Evolutionary conservation across 441 rosid genomes (phyloP).

Genomic region (Raphanus hybrid): DNA sequence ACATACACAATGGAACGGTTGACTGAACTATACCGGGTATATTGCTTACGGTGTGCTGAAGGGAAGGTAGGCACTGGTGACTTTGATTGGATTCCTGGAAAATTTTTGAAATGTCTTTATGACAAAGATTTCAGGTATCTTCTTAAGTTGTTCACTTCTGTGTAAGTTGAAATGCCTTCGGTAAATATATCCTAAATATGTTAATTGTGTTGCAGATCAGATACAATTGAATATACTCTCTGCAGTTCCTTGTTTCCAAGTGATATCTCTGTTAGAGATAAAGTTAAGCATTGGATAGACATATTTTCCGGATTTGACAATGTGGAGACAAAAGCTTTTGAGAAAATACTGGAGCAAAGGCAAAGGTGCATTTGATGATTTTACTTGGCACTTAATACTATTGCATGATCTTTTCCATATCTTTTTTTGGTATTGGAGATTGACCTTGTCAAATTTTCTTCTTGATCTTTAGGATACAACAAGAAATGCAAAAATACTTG

Average conservation of each 20-base stretch:
- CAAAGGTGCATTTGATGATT: conserved; percentile 70
- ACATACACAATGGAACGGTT: conserved; percentile 92
- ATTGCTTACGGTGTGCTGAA: conserved; percentile 61
- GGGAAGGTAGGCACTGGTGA: conserved; percentile 54
- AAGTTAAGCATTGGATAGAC: conserved; percentile 81
- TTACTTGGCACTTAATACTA: conserved; percentile 34
- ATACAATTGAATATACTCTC: conserved; percentile 79
- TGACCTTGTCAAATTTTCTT: conserved; percentile 53
- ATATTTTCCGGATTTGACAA: conserved; percentile 82
- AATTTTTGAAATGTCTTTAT: conserved; percentile 90
- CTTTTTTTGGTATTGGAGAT: conserved; percentile 43
- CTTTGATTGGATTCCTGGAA: conserved; percentile 99
- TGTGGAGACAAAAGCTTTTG: conserved; percentile 92
- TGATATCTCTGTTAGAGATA: conserved; percentile 66
- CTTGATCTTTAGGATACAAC: conserved; percentile 90
- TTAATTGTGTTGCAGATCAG: conserved; percentile 77
- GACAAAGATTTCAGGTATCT: conserved; percentile 94
- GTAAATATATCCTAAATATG: conserved; percentile 17
- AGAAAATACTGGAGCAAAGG: conserved; percentile 95
- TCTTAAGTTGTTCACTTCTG: neutral
- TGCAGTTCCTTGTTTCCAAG: conserved; percentile 74
- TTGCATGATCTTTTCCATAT: conserved; percentile 28
- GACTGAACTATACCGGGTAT: conserved; percentile 78
- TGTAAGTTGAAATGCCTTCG: conserved; percentile 13
- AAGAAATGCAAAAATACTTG: conserved; percentile 95